Conservation (phyloP, 2,329 filamentous ascomycete genomes). For the Botryotinia convoluta region DNA sequence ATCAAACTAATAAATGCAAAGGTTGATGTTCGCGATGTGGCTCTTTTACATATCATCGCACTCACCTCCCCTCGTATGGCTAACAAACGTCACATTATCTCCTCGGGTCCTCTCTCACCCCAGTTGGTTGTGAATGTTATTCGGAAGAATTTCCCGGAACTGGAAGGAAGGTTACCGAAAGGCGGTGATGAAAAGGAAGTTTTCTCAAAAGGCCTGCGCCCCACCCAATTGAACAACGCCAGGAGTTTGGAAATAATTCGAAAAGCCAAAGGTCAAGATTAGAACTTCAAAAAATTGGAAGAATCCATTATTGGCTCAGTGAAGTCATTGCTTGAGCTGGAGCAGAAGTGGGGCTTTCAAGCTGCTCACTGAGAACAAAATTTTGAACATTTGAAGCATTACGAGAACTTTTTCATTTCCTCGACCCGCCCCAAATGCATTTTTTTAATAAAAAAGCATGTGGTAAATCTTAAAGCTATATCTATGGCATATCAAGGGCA, state of each 20-base stretch:
- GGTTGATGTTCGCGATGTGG: conserved; percentile 56
- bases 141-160: conserved; percentile 50
- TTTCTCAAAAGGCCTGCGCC: conserved; percentile 29
- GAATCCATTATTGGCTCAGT: conserved; percentile 35
- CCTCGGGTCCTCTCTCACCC: conserved; percentile 57
- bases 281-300: conserved; percentile 34
- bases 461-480: neutral
- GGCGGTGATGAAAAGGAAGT: conserved; percentile 39
- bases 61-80: conserved; percentile 54
- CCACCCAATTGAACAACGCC: conserved; percentile 30
- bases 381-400: neutral
- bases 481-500: neutral
- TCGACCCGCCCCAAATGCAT: neutral
- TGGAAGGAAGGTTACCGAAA: conserved; percentile 46
- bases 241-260: conserved; percentile 25
- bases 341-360: conserved; percentile 26
- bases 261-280: conserved; percentile 19
- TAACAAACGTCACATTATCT: conserved; percentile 57
- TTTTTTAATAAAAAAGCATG: too few relatives aligned
- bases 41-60: conserved; percentile 57
- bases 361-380: neutral
- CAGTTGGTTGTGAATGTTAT: conserved; percentile 55
- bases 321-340: conserved; percentile 32
- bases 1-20: neutral
- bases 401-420: neutral